Conservation (phyloP, 2,329 filamentous ascomycete species). For the Elsinoe australis region DNA sequence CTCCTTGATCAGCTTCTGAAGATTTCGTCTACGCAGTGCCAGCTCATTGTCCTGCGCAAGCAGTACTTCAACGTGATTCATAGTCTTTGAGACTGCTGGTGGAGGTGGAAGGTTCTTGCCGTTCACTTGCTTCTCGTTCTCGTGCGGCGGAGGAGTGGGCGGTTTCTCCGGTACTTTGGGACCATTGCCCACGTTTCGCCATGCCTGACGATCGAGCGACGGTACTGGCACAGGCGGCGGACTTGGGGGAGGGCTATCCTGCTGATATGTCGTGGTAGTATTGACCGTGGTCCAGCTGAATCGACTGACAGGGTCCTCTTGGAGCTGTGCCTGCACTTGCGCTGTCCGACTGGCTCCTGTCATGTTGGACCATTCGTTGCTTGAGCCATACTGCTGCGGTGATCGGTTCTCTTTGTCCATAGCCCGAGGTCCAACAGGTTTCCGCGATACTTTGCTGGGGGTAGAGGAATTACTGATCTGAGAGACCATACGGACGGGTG, state of each 20-base stretch:
- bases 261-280: conserved; percentile 35
- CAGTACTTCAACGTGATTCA: conserved; percentile 53
- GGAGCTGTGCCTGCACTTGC: conserved; percentile 18
- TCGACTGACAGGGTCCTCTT: conserved; percentile 27
- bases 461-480: not conserved
- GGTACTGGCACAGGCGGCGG: conserved; percentile 32
- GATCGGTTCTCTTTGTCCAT: conserved; percentile 13
- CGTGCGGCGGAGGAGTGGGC: conserved; percentile 14
- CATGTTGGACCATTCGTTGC: not conserved
- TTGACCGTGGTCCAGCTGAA: conserved; percentile 39
- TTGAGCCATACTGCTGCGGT: conserved; percentile 3
- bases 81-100: conserved; percentile 32
- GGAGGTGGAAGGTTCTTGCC: conserved; percentile 31
- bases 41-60: conserved; percentile 59
- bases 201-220: conserved; percentile 2
- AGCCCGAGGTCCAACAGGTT: conserved; percentile 12
- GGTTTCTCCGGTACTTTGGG: conserved; percentile 6
- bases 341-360: not conserved
- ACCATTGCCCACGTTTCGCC: not conserved
- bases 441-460: conserved; percentile 3
- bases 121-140: not conserved
- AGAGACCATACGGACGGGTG: not conserved
- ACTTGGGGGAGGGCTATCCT: conserved; percentile 36
- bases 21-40: conserved; percentile 60
- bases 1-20: conserved; percentile 64